Base-by-base conservation (phyloP, 228 moss, liverwort and hornwort species). In the Sphagnum fallax region DNA sequence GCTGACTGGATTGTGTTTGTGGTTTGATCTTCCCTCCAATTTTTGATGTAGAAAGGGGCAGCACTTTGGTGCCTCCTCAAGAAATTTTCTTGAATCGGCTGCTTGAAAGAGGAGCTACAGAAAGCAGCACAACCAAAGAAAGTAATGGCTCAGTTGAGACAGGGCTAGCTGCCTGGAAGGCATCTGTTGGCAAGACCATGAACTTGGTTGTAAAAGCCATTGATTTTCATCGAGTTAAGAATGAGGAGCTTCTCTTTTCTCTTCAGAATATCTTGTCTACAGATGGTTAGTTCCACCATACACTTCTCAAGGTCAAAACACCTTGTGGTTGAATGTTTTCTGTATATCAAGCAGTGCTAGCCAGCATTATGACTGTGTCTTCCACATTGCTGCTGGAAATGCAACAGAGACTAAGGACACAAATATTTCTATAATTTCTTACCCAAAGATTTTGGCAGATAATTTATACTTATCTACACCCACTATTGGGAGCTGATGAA, bases 51-150 rank as follows among this genome's bases (percentile, higher is more conserved):
- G 81, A 85, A 53, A 79, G 70, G 63, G 62, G n/a, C 14, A 68
- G 72, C 60, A 70, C 76, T 18, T 72, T 72, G 72, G 72, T 80
- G 51, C 75, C 80, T 76, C 62, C 69, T 49, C 83, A 83, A 70
- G 78, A 86, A 67, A 78, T 73, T 51, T 86, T 86, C 71, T 71
- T 86, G 61, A 75, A 82, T 67, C 83, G 86, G 70, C 71, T 86
- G 75, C 73, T 83, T 66, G 83, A 83, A 59, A 83, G 69, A 63
- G 86, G 86, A 55, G 86, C 86, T 61, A 86, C 86, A 55, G 86
- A 86, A 70, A 80, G 86, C 75, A 83, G 83, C 67, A 83, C 80
- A 64, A 77, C 67, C 62, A 83, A 77, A 70, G 82, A 80, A 77
- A 86, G 70, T 53, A 83, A 83, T 78, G 80, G 82, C 71, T 77